phyloP scores from a whole-genome alignment of 2,329 filamentous ascomycete species.

The Ophiostoma ulmi region DNA sequence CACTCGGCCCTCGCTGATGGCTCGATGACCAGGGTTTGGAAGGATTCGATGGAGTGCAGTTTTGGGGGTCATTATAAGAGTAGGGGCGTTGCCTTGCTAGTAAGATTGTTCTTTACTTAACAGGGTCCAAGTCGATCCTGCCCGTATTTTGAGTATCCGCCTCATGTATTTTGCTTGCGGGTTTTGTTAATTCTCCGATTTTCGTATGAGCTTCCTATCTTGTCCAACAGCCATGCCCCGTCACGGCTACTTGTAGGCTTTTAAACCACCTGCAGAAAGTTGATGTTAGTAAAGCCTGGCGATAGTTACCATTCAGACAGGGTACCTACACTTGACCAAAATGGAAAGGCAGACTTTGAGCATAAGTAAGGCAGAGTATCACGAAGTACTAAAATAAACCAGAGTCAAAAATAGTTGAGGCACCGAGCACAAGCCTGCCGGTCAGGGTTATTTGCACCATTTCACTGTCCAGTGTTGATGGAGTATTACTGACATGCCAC shows the following conservation, averaged over 20 bases:
- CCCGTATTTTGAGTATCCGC: no score
- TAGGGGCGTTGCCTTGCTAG: background rate
- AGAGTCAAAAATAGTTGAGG: background rate
- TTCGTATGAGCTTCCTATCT: background rate
- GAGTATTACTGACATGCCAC: background rate
- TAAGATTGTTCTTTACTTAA: no score
- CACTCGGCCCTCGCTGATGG: background rate
- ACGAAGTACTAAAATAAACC: no score
- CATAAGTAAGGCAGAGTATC: no score
- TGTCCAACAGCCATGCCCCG: background rate
- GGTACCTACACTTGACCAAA: no score
- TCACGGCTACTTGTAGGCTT: background rate
- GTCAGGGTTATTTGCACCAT: background rate
- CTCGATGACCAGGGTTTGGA: background rate
- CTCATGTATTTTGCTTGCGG: background rate
- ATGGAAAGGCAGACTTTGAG: background rate
- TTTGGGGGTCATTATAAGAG: background rate
- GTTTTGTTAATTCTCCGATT: background rate
- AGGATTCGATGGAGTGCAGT: background rate
- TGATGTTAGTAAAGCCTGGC: background rate
- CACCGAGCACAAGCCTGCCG: background rate
- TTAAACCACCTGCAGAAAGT: background rate
- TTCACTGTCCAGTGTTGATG: background rate
- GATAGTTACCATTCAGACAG: background rate
- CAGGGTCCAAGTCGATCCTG: no score